Evolutionary conservation across 352 stramenopile genomes (phyloP).

Genomic region (Phytopythium chamaehyphon): DNA sequence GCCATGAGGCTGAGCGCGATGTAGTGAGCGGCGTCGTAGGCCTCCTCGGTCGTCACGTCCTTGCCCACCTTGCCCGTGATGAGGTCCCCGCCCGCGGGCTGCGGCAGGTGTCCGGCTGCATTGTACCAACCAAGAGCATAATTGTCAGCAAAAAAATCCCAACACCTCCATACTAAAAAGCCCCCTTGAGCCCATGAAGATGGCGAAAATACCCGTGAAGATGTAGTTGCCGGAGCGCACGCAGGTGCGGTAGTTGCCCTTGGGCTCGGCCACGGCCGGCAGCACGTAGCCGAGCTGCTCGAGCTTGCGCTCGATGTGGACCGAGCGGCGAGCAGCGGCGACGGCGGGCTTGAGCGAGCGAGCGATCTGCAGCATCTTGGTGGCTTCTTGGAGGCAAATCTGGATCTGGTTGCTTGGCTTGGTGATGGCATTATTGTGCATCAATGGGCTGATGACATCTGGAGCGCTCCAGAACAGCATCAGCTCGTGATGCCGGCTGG

Average conservation of each 20-base stretch:
- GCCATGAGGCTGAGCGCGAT: conserved; percentile 89
- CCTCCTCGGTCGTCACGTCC: conserved; percentile 87
- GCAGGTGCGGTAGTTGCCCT: conserved; percentile 89
- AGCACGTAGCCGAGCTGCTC: conserved; percentile 84
- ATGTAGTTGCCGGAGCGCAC: conserved; percentile 83
- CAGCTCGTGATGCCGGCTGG: no score
- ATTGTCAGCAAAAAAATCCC: conserved; percentile 2
- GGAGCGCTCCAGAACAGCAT: no score
- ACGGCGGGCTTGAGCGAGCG: conserved; percentile 9
- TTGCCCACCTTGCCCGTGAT: conserved; percentile 88
- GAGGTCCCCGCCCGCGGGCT: conserved; percentile 66
- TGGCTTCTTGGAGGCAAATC: not conserved
- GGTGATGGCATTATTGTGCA: not conserved
- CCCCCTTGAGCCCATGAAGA: no score
- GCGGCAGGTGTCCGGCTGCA: conserved; percentile 77
- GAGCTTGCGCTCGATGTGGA: conserved; percentile 83
- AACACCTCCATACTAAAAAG: no score
- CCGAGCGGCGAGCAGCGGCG: conserved; percentile 35
- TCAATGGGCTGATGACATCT: no score
- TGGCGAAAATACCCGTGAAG: conserved; percentile 79
- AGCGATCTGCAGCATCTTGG: conserved; percentile 1
- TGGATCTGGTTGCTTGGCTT: not conserved
- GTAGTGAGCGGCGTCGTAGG: conserved; percentile 87
- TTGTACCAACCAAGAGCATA: no score
- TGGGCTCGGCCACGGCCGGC: conserved; percentile 75